Conservation (phyloP, 2,329 filamentous ascomycete genomes). For the Parascedosporium putredinis region DNA sequence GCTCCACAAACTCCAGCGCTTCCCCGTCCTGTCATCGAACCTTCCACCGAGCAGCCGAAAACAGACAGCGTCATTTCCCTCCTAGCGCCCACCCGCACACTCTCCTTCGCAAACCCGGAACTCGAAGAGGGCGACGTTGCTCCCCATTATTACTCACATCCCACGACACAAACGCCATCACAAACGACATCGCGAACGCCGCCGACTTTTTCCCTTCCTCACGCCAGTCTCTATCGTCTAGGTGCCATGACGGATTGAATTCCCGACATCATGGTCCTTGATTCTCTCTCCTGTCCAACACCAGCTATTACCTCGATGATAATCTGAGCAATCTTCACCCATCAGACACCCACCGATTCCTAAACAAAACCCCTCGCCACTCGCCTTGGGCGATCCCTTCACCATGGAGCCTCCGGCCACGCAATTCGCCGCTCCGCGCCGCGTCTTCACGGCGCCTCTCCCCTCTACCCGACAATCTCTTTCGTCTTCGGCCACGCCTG, state of each 20-base stretch:
- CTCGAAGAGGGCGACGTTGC: neutral
- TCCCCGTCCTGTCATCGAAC: neutral
- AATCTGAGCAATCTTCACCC: no score
- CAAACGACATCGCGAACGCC: neutral
- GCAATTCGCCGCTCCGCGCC: constrained; percentile 20
- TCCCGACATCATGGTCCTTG: neutral
- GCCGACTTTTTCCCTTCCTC: neutral
- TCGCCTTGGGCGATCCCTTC: neutral
- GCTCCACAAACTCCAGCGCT: neutral
- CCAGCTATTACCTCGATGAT: no score
- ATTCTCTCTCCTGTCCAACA: neutral
- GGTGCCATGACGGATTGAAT: neutral
- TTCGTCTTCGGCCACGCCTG: constrained; percentile 15
- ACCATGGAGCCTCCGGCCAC: constrained; percentile 8
- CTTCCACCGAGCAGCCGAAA: neutral
- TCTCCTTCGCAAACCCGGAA: no score
- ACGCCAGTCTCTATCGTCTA: no score
- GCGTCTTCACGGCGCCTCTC: constrained; percentile 28
- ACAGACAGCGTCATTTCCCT: neutral
- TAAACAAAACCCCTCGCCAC: no score
- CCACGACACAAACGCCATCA: neutral
- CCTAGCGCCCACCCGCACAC: neutral
- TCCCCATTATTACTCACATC: neutral
- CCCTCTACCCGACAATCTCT: constrained; percentile 15
- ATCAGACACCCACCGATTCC: no score